Conservation (phyloP, 2,329 filamentous ascomycete genomes). For the Chaetomium sp. region DNA sequence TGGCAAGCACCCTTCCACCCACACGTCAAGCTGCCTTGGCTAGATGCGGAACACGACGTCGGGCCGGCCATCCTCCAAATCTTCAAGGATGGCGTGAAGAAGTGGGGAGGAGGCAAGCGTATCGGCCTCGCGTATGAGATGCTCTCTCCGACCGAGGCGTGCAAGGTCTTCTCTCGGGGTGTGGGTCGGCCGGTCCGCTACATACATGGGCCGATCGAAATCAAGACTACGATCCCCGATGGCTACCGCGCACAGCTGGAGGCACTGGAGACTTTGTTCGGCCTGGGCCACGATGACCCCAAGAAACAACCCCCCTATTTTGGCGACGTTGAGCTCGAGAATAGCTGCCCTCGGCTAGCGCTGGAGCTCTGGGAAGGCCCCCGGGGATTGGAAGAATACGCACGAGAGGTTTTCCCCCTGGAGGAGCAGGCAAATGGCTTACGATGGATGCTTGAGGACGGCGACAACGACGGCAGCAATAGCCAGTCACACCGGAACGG, state of each 20-base stretch:
- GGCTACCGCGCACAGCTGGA: constrained; percentile 87
- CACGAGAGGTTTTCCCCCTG: constrained; percentile 84
- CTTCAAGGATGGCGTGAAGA: constrained; percentile 83
- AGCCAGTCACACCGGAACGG: constrained; percentile 24
- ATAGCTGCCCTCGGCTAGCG: constrained; percentile 65
- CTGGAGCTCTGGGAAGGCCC: constrained; percentile 86
- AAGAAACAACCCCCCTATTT: constrained; percentile 58
- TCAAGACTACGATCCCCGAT: constrained; percentile 77
- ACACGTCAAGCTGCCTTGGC: constrained; percentile 82
- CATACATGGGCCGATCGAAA: constrained; percentile 68
- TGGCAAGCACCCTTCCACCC: constrained; percentile 95
- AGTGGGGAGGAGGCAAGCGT: constrained; percentile 67
- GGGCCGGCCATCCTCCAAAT: constrained; percentile 88
- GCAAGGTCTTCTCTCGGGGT: constrained; percentile 70
- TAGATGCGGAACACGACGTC: constrained; percentile 94
- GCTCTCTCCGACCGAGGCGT: constrained; percentile 76
- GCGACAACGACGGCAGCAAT: constrained; percentile 31
- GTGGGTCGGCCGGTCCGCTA: constrained; percentile 74
- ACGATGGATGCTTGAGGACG: constrained; percentile 75
- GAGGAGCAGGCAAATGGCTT: constrained; percentile 92
- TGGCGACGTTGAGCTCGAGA: constrained; percentile 50
- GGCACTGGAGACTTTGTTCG: constrained; percentile 56
- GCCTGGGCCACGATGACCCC: constrained; percentile 43
- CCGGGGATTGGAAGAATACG: constrained; percentile 87
- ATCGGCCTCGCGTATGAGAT: constrained; percentile 89